Conservation (phyloP, 2,329 filamentous ascomycete genomes). For the Lasiodiplodia theobromae region DNA sequence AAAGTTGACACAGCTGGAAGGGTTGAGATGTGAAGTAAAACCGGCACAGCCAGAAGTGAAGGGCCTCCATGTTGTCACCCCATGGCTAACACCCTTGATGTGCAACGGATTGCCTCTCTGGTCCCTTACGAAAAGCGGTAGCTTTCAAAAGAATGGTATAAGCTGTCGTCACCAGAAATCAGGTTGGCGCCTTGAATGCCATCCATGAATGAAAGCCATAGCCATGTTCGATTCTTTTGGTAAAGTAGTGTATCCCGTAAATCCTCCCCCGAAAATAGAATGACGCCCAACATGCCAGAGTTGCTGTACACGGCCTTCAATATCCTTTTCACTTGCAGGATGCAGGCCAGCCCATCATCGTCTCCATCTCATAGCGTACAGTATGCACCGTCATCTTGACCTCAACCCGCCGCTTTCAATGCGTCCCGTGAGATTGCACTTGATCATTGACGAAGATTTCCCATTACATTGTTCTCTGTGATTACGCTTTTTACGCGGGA, state of each 20-base stretch:
- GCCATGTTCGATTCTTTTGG: conserved; percentile 7
- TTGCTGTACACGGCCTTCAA: conserved; percentile 10
- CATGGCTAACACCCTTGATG: background rate
- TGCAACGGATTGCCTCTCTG: background rate
- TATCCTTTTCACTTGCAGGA: no score
- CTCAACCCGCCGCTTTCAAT: no score
- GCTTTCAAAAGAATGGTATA: background rate
- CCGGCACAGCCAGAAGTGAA: background rate
- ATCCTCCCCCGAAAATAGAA: background rate
- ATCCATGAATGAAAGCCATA: background rate
- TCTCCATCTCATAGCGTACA: conserved; percentile 16
- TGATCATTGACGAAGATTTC: background rate
- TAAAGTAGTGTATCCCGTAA: conserved; percentile 15
- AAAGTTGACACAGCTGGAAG: background rate
- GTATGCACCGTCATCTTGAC: background rate
- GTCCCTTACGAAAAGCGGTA: background rate
- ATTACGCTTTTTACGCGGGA: conserved; percentile 50
- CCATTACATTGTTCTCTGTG: background rate
- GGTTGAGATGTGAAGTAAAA: background rate
- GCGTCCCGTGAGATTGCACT: background rate
- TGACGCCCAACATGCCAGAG: conserved; percentile 9
- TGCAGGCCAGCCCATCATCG: background rate
- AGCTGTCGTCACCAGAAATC: no score
- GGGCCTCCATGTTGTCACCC: background rate
- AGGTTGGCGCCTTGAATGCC: background rate